Base-by-base conservation (phyloP, 768 basidiomycete genomes). In the Lactifluus volemus region DNA sequence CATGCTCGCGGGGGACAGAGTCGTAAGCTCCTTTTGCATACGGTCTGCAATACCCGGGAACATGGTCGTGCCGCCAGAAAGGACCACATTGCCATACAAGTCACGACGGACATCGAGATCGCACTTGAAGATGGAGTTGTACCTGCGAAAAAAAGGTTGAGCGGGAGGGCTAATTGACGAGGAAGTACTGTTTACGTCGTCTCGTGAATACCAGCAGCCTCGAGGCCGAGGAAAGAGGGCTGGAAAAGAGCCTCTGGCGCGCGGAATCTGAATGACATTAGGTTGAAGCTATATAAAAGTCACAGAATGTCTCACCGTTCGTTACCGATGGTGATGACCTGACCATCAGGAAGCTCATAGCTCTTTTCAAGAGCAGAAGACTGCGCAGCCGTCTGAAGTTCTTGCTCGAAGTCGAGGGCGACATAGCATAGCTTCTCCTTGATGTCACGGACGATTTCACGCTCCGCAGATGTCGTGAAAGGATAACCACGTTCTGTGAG, bases 31-130 rank as follows among this genome's bases (percentile, higher is more conserved):
- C 81, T 92, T 93, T 74, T 92, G 89, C 90, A 96, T 91, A 69
- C 93, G 88, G 75, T 96, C 93, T 67, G 92, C 84, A 69, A 96
- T 94, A 79, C 92, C 93, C 67, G 89, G 86, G 88, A 93, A 94
- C 92, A 95, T 94, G 49, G 68, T 69, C 30, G 64, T 69, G 69
- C 80, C 79, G 63, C 79, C 80, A 57, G 88, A 89, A 63, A 92
- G 81, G 59, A 92, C 89, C 64, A 92, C 84, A 76, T 92, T 92
- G 65, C 88, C 88, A 75, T 84, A 86, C 55, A 85, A 74, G 63
- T 85, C 84, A 70, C 89, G 88, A 76, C 89, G 84, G 71, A 92
- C 87, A 74, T 96, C 88, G 56, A 89, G 77, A 74, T 92, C 89
- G 70, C 89, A 83, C 73, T 79, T 81, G 68, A 72, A 72, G 72